Conservation (phyloP, 352 stramenopile genomes). For the Globisporangium heterothallicum region DNA sequence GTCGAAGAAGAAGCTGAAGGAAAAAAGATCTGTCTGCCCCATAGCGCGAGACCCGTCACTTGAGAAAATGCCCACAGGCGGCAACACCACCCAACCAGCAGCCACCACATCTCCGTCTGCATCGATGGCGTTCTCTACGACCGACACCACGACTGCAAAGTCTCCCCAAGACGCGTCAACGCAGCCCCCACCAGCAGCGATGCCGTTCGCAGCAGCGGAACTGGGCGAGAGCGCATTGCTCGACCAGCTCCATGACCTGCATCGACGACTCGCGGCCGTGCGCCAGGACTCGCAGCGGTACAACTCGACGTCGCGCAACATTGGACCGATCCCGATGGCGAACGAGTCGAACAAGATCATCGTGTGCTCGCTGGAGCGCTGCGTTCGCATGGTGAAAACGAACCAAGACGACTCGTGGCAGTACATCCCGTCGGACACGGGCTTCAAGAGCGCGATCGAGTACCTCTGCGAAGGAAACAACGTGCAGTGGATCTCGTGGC, state of each 20-base stretch:
- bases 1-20: neutral
- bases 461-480: conserved; percentile 68
- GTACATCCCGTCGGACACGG: conserved; percentile 57
- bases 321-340: conserved; percentile 68
- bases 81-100: neutral
- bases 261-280: conserved; percentile 60
- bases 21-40: no score
- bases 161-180: neutral
- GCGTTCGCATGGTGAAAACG: conserved; percentile 73
- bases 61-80: conserved; percentile 4
- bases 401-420: conserved; percentile 68
- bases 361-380: conserved; percentile 60
- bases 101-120: neutral
- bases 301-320: conserved; percentile 48
- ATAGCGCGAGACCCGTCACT: conserved; percentile 2
- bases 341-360: conserved; percentile 80
- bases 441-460: conserved; percentile 74
- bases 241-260: conserved; percentile 75
- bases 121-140: neutral
- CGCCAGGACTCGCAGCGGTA: conserved; percentile 73
- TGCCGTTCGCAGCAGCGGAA: conserved; percentile 20
- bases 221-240: conserved; percentile 67
- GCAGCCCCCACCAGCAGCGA: neutral
- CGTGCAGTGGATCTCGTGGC: conserved; percentile 90
- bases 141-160: neutral